phyloP scores from a whole-genome alignment of 129 eudicot species.

The Arctium minus region DNA sequence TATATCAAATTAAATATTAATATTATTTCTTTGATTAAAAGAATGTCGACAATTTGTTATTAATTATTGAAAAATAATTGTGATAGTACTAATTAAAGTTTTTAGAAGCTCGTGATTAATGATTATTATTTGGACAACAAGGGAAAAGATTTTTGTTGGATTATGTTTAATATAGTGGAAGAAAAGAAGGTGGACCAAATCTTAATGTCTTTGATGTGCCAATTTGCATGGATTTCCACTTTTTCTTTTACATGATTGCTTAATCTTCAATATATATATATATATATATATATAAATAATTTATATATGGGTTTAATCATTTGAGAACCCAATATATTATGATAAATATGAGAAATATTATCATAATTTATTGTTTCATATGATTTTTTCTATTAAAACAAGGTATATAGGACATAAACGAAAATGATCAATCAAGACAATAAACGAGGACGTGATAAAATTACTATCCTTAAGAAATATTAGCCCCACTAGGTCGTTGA shows the following conservation, averaged over 20 bases:
- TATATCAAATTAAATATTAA: background rate
- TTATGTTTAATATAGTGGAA: conserved; percentile 20
- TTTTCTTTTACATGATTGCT: background rate
- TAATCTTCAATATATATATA: background rate
- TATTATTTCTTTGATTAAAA: too few relatives aligned
- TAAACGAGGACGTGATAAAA: too few relatives aligned
- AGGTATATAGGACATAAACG: too few relatives aligned
- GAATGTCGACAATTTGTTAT: background rate
- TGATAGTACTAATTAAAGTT: background rate
- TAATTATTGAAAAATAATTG: background rate
- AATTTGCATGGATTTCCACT: background rate
- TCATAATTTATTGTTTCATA: too few relatives aligned
- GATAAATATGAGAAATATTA: too few relatives aligned
- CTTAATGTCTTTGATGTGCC: conserved; percentile 9
- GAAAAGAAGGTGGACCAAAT: conserved; percentile 19
- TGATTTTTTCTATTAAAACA: too few relatives aligned
- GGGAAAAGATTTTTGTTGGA: conserved; percentile 17
- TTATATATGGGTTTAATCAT: too few relatives aligned
- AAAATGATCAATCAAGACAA: too few relatives aligned
- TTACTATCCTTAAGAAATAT: too few relatives aligned
- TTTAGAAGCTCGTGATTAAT: background rate
- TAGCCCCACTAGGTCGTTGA: too few relatives aligned
- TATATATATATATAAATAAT: too few relatives aligned
- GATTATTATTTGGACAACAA: background rate
- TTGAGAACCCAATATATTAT: too few relatives aligned